Evolutionary conservation across 73 alveolate genomes (phyloP), one percentile per base, ranked within the genome.

Genomic region (Loxodes magnus): DNA sequence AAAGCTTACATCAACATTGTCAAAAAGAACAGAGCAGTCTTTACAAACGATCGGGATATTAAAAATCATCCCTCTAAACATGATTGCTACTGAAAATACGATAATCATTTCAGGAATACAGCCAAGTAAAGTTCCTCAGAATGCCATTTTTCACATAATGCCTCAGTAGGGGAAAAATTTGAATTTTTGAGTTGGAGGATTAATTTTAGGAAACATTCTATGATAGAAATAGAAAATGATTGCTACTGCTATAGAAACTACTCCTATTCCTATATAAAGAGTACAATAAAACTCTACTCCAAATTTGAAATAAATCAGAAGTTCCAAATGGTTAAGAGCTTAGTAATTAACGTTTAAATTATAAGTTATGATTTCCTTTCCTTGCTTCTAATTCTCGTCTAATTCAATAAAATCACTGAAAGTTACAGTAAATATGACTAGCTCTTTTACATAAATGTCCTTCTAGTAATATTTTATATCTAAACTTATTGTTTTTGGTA

Each of bases 261-360:
- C 22, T 5, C 97, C 97, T 17, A 72, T 84, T 19, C 82, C 21
- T 51, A 83, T 35, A 77, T 75, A 87, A 35, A 87, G 82, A 35
- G 77, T 74, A 30, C 82, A 51, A 59, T 87, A 82, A 43, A 87
- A 82, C 21, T 60, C 61, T 56, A 77, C 76, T 25, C 67, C 71
- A 42, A 87, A 87, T 17, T 91, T 87, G 58, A 87, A 87, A 4
- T 72, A 49, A 49, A 82, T 82, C 38, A 82, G 73, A 35, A 87
- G 68, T 33, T 82, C 87, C 35, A 68, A 74, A 53, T 87, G 94
- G 12, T 87, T 33, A 59, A 82, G 60, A 1, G 93, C 82, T 21
- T 49, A 17, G 30, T 33, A 82, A 5, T 55, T 60, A 25, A 82
- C 39, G 17, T 60, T 54, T 12, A 87, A 53, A 14, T 50, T 50